Evolutionary conservation across 306 rosid genomes (phyloP), one percentile per base, ranked within the genome.

Genomic region (Citrullus mucosospermus): DNA sequence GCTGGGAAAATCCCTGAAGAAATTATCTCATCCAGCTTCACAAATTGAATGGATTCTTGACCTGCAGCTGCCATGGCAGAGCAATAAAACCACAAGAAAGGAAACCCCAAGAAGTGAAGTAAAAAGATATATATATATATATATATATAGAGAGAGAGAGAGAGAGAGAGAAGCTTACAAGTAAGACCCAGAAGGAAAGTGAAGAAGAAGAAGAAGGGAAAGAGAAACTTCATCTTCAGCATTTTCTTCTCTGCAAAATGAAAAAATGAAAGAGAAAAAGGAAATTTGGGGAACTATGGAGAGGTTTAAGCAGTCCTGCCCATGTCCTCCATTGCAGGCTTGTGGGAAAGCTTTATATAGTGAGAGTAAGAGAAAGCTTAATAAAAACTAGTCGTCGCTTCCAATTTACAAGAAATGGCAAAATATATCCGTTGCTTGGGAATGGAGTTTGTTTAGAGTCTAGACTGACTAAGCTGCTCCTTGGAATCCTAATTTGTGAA

Each of bases 21-120:
- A 55, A 53, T 57, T 67, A 87, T 82, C 25, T 85, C 88, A 55
- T 82, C 82, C 55, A 89, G 88, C 75, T 84, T 83, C n/a, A 86
- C 58, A 63, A 88, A 60, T 78, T 86, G 81, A 78, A 85, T 15
- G 44, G 86, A 77, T 81, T 95, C 86, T 85, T 86, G 86, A 83
- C 83, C 78, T 77, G 90, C 81, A 58, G 78, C 97, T 89, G 84
- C 77, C 57, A 41, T 39, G 32, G 3, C 4, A 48, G 36, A 70
- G 46, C 5, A 70, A 6, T 20, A 20, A 70, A 15, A 7, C 10
- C 22, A 55, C 25, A 55, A 43, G 17, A 70, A 10, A 17, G 44
- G 22, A 53, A n/a, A 69, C 48, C 48, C 32, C 44, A 74, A 32
- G 16, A 74, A 32, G 16, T 6, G 6, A 43, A 58, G 34, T 2